Conservation (phyloP, 176 grass and related monocot species). For the Oropetium thomaeum region DNA sequence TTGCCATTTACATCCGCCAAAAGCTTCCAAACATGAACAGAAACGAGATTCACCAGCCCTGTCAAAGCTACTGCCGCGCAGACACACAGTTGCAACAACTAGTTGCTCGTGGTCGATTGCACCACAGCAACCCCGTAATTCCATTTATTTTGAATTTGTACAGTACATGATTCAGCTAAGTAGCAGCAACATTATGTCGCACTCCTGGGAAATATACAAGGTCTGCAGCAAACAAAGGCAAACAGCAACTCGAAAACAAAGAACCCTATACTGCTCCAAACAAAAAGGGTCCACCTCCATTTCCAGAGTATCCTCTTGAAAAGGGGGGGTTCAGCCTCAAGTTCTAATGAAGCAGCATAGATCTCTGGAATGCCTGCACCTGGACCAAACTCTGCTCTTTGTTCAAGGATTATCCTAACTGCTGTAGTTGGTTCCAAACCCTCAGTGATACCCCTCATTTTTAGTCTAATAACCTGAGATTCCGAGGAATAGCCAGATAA, state of each 20-base stretch:
- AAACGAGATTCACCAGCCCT: background rate
- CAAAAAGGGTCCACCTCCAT: constrained; percentile 88
- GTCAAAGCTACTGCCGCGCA: background rate
- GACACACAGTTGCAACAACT: background rate
- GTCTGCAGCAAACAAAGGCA: constrained; percentile 64
- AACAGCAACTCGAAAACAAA: constrained; percentile 66
- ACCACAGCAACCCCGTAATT: background rate
- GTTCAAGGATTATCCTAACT: constrained; percentile 68
- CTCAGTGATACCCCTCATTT: constrained; percentile 61
- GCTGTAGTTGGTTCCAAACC: constrained; percentile 55
- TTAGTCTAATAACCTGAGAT: constrained; percentile 69
- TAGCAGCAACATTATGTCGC: constrained; percentile 25
- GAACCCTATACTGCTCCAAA: constrained; percentile 78
- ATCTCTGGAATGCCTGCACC: constrained; percentile 85
- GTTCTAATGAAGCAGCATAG: constrained; percentile 58
- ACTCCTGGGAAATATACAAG: constrained; percentile 65
- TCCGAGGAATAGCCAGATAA: constrained; percentile 80
- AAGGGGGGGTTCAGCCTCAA: constrained; percentile 79
- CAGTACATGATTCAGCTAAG: constrained; percentile 26
- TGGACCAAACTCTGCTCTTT: constrained; percentile 69
- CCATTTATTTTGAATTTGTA: constrained; percentile 35
- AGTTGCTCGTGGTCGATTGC: background rate
- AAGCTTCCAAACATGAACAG: background rate
- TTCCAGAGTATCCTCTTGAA: constrained; percentile 79
- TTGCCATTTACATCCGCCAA: background rate